Evolutionary conservation across 2,329 filamentous ascomycete genomes (phyloP).

Genomic region (Drechslerella stenobrocha): DNA sequence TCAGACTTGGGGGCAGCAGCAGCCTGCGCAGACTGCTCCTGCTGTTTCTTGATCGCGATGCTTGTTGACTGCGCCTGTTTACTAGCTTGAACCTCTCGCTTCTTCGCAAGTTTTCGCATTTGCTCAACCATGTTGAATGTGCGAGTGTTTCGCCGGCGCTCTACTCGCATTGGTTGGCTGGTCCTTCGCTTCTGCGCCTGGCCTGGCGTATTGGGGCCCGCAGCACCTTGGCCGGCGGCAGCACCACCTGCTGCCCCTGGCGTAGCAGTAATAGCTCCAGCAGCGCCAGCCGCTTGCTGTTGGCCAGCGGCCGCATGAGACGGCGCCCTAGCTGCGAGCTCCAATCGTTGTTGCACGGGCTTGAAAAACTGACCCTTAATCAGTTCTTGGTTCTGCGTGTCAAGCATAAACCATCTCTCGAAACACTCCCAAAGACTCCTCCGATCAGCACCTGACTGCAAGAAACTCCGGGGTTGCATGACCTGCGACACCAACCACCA

Average conservation of each 20-base stretch:
- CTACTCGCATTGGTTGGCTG: conserved; percentile 80
- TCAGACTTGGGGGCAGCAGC: conserved; percentile 61
- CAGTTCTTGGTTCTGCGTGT: conserved; percentile 89
- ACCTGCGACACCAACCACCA: conserved; percentile 92
- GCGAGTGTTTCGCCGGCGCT: conserved; percentile 80
- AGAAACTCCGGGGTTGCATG: conserved; percentile 72
- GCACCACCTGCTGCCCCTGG: conserved; percentile 62
- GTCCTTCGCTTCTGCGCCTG: conserved; percentile 64
- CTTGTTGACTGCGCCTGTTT: conserved; percentile 74
- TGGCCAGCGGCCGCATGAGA: conserved; percentile 64
- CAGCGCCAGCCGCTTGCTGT: conserved; percentile 58
- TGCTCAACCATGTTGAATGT: conserved; percentile 87
- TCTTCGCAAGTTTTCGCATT: conserved; percentile 94
- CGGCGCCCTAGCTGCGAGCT: conserved; percentile 61
- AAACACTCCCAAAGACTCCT: conserved; percentile 98
- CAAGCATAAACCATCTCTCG: conserved; percentile 89
- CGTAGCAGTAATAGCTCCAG: conserved; percentile 11
- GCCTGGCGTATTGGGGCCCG: conserved; percentile 54
- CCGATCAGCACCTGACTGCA: conserved; percentile 82
- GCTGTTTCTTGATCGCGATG: conserved; percentile 79
- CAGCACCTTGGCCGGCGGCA: conserved; percentile 60
- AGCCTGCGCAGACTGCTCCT: conserved; percentile 66
- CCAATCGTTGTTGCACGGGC: conserved; percentile 66
- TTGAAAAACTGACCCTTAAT: conserved; percentile 95
- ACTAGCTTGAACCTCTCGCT: conserved; percentile 79